Base-by-base conservation (phyloP, 805 yeast species). In the Barnettozyma vustinii region DNA sequence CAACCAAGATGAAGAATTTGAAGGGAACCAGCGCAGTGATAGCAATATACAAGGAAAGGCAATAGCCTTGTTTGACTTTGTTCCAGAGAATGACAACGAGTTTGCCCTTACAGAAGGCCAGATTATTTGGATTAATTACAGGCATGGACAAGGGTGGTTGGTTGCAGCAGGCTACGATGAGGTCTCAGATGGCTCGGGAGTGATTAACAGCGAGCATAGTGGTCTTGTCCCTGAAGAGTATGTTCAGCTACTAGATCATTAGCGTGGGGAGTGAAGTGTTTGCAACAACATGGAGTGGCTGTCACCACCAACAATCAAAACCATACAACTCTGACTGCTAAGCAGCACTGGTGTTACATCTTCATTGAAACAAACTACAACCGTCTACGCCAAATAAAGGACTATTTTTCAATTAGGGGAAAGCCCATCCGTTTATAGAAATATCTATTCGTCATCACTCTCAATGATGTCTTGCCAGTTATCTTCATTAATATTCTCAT, bases 111-210 rank as follows among this genome's bases (percentile, higher is more conserved):
- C 61, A 13, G 95, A 85, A 58, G 96, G 96, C 33, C 97, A 94
- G 66, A 65, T 80, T 13, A 80, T 94, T 2, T 84, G 90, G 79
- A 85, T 94, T 27, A 81, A 84, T 51, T 92, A 91, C 65, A 80
- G 95, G 49, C 96, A 92, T 64, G 98, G 98, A 23, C 97, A 92
- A 64, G 99, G 99, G 8, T 94, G 99, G 99, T 75, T 94, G 3
- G 97, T 94, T 45, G 98, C 97, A 1, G 75, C 75, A 51, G 47
- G 32, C 1, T 48, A 40, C 23, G 37, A 44, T 13, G 50, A 47
- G 9, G 84, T 87, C 1, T 73, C 61, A 25, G 75, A 85, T 2
- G 89, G 88, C 1, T 85, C 83, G 53, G 43, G 43, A 18, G 26
- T n/a, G 9, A 36, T 48, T 9, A 26, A 40, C 19, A 30, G n/a